Evolutionary conservation across 441 rosid genomes (phyloP).

Genomic region (Syzygium malaccense): DNA sequence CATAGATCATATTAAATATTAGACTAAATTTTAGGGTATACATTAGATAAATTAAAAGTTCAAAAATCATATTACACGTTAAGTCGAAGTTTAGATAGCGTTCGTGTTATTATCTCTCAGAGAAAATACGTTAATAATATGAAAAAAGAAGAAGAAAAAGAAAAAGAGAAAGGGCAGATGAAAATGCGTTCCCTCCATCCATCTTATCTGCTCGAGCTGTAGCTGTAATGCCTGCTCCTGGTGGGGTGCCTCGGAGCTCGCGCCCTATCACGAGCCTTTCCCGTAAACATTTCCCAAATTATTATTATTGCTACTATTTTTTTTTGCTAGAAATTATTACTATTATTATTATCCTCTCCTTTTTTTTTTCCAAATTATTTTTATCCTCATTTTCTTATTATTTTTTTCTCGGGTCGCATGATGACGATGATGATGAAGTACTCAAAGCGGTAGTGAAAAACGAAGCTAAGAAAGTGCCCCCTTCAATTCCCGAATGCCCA

Average conservation of each 20-base stretch:
- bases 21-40: too few relatives aligned
- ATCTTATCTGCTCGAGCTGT: not conserved
- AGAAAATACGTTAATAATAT: not conserved
- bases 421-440: not conserved
- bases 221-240: not conserved
- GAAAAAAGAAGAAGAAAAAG: not conserved
- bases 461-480: not conserved
- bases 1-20: too few relatives aligned
- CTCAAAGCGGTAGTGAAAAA: not conserved
- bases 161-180: fast-evolving
- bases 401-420: not conserved
- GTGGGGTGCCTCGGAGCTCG: not conserved
- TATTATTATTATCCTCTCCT: not conserved
- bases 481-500: not conserved
- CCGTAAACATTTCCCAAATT: not conserved
- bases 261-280: not conserved
- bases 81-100: fast-evolving
- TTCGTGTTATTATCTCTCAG: not conserved
- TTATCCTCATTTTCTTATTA: not conserved
- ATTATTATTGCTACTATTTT: not conserved
- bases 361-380: not conserved
- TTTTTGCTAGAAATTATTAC: too few relatives aligned
- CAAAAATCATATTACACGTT: fast-evolving
- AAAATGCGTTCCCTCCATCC: not conserved
- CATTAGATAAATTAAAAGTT: too few relatives aligned